Percentiles rank a stretch among this genome's conserved stretches.
phyloP scores from a whole-genome alignment of 2,329 filamentous ascomycete genomes.

The Ilyonectria destructans region DNA sequence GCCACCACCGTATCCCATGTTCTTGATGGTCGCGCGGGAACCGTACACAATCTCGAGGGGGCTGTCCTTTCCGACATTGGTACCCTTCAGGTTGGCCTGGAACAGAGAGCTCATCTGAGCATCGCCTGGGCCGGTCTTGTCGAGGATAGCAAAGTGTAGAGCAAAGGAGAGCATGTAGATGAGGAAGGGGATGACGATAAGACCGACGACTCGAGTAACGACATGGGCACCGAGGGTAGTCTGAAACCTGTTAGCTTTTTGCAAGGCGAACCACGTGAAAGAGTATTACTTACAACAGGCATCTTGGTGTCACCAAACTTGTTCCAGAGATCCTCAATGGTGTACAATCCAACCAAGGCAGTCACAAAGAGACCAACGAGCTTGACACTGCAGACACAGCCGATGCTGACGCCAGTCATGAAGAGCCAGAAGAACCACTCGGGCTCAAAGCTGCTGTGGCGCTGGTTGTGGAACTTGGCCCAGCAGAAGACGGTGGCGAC shows the following conservation, averaged over 20 bases:
- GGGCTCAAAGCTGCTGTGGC: constrained; percentile 86
- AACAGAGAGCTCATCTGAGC: constrained; percentile 99
- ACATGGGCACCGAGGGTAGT: constrained; percentile 84
- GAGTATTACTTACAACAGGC: constrained; percentile 76
- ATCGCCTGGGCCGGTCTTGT: constrained; percentile 95
- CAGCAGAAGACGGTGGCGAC: constrained; percentile 97
- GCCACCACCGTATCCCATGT: constrained; percentile 99
- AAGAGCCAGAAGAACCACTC: constrained; percentile 98
- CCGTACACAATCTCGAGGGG: constrained; percentile 93
- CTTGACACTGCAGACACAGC: constrained; percentile 98
- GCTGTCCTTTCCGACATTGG: constrained; percentile 94
- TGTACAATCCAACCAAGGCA: constrained; percentile 95
- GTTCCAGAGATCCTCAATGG: constrained; percentile 95
- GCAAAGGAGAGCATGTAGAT: constrained; percentile 98
- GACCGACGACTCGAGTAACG: constrained; percentile 83
- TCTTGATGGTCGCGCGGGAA: constrained; percentile 94
- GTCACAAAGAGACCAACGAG: constrained; percentile 98
- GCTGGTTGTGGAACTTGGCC: constrained; percentile 94
- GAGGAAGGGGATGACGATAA: constrained; percentile 90
- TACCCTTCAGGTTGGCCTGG: constrained; percentile 95
- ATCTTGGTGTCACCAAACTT: constrained; percentile 97
- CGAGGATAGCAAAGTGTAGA: constrained; percentile 92
- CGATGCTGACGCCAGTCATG: constrained; percentile 94
- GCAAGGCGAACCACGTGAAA: not conserved
- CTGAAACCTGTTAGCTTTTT: constrained; percentile 46